These are phyloP conservation scores for Heliamphora pulchella DNA, from an alignment of 179 eudicot genomes.

Conservation along the genomic window DNA sequence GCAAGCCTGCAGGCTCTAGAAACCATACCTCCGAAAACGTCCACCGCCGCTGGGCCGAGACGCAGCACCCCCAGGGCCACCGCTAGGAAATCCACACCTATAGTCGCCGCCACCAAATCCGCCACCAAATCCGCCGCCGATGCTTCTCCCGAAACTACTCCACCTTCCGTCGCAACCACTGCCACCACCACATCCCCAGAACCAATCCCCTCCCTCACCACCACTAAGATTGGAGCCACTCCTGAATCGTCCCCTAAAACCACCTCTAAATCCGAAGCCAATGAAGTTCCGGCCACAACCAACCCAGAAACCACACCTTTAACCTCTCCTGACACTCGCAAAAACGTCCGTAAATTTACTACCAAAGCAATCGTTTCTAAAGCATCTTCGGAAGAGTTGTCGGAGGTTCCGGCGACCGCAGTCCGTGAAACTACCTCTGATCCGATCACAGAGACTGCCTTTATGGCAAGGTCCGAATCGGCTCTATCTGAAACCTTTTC, in stretches of 20 bases:
- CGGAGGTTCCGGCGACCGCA: not conserved
- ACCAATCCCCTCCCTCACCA: not conserved
- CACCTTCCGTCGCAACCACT: not conserved
- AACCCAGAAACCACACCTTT: not conserved
- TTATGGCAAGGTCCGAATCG: not conserved
- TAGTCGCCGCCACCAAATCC: conserved; percentile 19
- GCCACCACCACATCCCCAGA: not conserved
- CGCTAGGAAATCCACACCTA: not conserved
- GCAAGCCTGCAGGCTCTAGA: too few species aligned
- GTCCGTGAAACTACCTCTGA: not conserved
- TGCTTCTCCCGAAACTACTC: not conserved
- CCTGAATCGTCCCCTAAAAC: conserved; percentile 1
- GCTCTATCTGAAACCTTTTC: not conserved
- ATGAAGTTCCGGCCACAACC: not conserved
- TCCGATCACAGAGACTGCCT: not conserved
- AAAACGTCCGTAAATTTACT: not conserved
- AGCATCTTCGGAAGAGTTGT: not conserved
- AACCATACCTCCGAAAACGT: conserved; percentile 9
- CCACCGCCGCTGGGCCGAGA: conserved; percentile 7
- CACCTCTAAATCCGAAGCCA: not conserved
- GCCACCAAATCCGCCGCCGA: not conserved
- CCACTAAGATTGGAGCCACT: not conserved
- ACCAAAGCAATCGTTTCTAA: not conserved
- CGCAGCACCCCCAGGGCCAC: conserved; percentile 10
- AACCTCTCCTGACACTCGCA: not conserved